Percentiles rank a stretch among this genome's conserved stretches.
These are phyloP conservation scores for Beauveria varroae DNA, from an alignment of 2,329 filamentous ascomycete genomes.

Conservation along the genomic window DNA sequence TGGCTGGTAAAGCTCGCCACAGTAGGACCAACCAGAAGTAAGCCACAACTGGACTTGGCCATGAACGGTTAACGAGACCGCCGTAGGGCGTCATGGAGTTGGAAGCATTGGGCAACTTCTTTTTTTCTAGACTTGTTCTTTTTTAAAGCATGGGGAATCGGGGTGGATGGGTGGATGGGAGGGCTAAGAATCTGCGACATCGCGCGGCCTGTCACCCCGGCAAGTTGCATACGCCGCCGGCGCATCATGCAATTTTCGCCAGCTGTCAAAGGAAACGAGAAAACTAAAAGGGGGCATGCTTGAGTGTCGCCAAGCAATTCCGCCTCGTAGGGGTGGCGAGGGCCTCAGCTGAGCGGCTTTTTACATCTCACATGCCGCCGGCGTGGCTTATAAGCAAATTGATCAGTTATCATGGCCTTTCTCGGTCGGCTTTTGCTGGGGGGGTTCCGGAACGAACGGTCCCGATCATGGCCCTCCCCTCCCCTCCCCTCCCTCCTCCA, in stretches of 20 bases:
- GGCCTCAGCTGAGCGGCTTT: constrained; percentile 7
- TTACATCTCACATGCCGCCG: neutral
- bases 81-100: neutral
- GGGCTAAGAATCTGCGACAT: constrained; percentile 5
- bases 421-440: neutral
- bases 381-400: no score
- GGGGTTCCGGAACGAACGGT: constrained; percentile 3
- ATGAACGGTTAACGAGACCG: constrained; percentile 9
- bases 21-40: neutral
- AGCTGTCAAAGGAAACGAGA: neutral
- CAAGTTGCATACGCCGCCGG: neutral
- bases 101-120: neutral
- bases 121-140: neutral
- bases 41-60: constrained; percentile 9
- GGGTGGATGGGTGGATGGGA: neutral
- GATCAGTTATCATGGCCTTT: neutral
- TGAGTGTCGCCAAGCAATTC: neutral
- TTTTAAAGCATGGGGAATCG: neutral
- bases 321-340: constrained; percentile 3
- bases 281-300: neutral
- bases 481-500: neutral
- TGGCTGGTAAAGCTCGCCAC: neutral
- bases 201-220: neutral
- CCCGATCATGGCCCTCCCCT: neutral
- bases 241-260: neutral